These are phyloP conservation scores for Lentinula detonsa DNA, from an alignment of 768 basidiomycete genomes.

Conservation along the genomic window DNA sequence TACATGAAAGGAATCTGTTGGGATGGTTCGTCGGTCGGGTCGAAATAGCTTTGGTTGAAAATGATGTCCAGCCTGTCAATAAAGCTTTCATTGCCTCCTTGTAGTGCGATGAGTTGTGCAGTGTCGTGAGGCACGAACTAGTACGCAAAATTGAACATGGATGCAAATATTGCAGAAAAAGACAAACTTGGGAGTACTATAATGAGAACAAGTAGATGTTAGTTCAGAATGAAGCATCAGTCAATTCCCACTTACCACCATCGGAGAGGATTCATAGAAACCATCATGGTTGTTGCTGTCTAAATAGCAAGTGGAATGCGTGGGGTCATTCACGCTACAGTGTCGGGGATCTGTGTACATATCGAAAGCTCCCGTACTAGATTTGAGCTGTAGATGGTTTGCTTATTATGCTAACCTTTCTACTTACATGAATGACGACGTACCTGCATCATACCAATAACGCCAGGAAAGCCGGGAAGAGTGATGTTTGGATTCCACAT, in stretches of 20 bases:
- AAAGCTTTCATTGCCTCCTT: conserved; percentile 52
- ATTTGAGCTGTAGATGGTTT: conserved; percentile 34
- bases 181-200: conserved; percentile 52
- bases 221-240: not conserved
- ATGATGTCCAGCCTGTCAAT: conserved; percentile 51
- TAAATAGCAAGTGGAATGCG: conserved; percentile 52
- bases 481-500: conserved; percentile 54
- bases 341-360: conserved; percentile 58
- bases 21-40: conserved; percentile 58
- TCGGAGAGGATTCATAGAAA: conserved; percentile 62
- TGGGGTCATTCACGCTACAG: conserved; percentile 59
- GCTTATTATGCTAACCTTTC: no score
- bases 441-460: conserved; percentile 60
- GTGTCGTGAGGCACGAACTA: conserved; percentile 65
- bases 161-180: not conserved
- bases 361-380: conserved; percentile 51
- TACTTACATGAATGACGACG: not conserved
- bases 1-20: conserved; percentile 70
- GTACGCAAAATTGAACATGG: not conserved
- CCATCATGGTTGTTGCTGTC: conserved; percentile 51
- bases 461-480: conserved; percentile 39
- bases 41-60: conserved; percentile 56
- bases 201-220: not conserved
- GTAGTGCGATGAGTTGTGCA: conserved; percentile 52
- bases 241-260: conserved; percentile 35